Evolutionary conservation across 345 rosid genomes (phyloP).

Genomic region (Syzygium aromaticum): DNA sequence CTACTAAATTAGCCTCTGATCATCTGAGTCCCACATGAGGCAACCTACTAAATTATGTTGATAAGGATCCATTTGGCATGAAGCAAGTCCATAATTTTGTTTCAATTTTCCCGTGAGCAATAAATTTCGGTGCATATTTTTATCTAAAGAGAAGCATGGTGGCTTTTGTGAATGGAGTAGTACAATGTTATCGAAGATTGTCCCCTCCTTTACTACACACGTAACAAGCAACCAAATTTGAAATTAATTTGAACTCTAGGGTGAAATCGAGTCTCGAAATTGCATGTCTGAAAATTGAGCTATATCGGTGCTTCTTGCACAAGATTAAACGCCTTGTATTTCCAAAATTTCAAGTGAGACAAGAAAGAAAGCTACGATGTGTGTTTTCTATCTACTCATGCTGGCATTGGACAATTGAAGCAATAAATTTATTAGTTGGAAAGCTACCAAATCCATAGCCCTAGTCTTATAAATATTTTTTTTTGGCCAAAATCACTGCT

Average conservation of each 20-base stretch:
- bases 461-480: neutral
- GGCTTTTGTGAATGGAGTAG: neutral
- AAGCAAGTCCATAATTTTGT: neutral
- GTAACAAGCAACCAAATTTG: neutral
- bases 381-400: neutral
- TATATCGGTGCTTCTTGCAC: neutral
- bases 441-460: neutral
- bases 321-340: neutral
- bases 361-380: neutral
- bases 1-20: neutral
- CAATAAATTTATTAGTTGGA: neutral
- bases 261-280: neutral
- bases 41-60: neutral
- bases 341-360: neutral
- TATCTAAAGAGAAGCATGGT: neutral
- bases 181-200: neutral
- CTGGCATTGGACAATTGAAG: neutral
- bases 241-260: neutral
- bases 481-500: neutral
- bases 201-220: neutral
- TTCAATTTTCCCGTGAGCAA: neutral
- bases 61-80: neutral
- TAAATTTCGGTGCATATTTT: neutral
- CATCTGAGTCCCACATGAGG: neutral
- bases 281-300: neutral